Evolutionary conservation across 2,329 filamentous ascomycete genomes (phyloP).

Genomic region (Mariannaea elegans): DNA sequence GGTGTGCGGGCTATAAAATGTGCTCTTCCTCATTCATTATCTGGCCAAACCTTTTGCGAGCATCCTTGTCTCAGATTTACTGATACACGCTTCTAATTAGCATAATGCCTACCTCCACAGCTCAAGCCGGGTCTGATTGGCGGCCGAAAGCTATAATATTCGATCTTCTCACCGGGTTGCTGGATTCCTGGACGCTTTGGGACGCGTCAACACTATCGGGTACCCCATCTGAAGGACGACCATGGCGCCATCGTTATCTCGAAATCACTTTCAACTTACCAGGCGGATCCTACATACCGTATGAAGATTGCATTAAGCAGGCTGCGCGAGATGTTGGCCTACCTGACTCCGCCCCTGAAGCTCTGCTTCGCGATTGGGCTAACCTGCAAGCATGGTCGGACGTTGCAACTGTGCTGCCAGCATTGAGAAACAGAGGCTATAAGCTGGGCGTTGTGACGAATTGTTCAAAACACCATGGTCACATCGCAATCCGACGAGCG

Average conservation of each 20-base stretch:
- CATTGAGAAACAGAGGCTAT: conserved; percentile 40
- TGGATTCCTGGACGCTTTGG: conserved; percentile 52
- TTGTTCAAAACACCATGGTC: conserved; percentile 46
- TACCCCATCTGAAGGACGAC: conserved; percentile 37
- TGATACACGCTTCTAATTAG: no score
- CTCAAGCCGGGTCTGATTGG: no score
- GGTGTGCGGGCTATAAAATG: no score
- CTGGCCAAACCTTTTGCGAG: no score
- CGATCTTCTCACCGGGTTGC: conserved; percentile 51
- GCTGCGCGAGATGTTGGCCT: conserved; percentile 44
- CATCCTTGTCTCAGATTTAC: no score
- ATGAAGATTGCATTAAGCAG: conserved; percentile 43
- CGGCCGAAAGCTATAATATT: conserved; percentile 49
- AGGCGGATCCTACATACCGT: conserved; percentile 46
- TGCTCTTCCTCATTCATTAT: no score
- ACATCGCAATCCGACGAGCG: conserved; percentile 25
- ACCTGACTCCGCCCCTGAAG: conserved; percentile 37
- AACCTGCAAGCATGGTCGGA: conserved; percentile 40
- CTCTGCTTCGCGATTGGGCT: conserved; percentile 41
- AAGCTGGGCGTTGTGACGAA: conserved; percentile 50
- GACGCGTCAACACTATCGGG: conserved; percentile 41
- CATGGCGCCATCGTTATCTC: conserved; percentile 50
- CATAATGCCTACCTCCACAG: no score
- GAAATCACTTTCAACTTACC: conserved; percentile 47
- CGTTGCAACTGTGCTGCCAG: conserved; percentile 24